Conservation (phyloP, 2,329 filamentous ascomycete species). For the Calonectria honghensis region DNA sequence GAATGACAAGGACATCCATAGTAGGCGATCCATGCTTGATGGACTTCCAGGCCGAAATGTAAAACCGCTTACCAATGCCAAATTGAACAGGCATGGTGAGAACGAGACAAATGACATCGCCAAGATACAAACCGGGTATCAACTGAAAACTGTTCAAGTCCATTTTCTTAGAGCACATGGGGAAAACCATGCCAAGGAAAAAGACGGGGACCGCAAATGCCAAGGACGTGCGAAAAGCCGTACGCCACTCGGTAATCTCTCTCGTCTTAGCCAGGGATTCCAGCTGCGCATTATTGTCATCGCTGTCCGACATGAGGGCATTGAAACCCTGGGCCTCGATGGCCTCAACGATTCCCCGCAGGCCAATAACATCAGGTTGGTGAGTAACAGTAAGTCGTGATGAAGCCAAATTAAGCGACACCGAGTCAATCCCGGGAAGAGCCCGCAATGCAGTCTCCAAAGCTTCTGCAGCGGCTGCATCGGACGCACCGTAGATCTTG, state of each 20-base stretch:
- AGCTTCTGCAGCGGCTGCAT: conserved; percentile 81
- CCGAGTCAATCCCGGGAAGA: conserved; percentile 83
- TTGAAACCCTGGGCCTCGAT: conserved; percentile 91
- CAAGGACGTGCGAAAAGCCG: conserved; percentile 85
- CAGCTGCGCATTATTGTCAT: conserved; percentile 97
- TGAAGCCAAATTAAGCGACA: conserved; percentile 82
- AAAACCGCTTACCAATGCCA: conserved; percentile 95
- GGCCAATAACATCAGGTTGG: conserved; percentile 81
- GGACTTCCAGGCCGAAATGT: conserved; percentile 93
- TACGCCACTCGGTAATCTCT: conserved; percentile 95
- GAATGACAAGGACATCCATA: conserved; percentile 96
- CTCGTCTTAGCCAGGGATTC: conserved; percentile 97
- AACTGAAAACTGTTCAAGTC: conserved; percentile 84
- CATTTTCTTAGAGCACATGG: conserved; percentile 85
- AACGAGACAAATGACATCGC: conserved; percentile 87
- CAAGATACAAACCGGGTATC: conserved; percentile 87
- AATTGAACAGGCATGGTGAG: conserved; percentile 97
- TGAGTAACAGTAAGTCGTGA: conserved; percentile 85
- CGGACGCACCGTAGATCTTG: conserved; percentile 87
- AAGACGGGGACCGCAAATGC: conserved; percentile 93
- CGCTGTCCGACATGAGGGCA: conserved; percentile 90
- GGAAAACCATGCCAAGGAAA: conserved; percentile 93
- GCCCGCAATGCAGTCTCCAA: conserved; percentile 81
- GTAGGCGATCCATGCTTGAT: conserved; percentile 93
- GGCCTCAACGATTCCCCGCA: conserved; percentile 87